Percentiles rank a stretch among this genome's conserved stretches.
Conservation (phyloP, 768 basidiomycete species). For the Boletus coccyginus region DNA sequence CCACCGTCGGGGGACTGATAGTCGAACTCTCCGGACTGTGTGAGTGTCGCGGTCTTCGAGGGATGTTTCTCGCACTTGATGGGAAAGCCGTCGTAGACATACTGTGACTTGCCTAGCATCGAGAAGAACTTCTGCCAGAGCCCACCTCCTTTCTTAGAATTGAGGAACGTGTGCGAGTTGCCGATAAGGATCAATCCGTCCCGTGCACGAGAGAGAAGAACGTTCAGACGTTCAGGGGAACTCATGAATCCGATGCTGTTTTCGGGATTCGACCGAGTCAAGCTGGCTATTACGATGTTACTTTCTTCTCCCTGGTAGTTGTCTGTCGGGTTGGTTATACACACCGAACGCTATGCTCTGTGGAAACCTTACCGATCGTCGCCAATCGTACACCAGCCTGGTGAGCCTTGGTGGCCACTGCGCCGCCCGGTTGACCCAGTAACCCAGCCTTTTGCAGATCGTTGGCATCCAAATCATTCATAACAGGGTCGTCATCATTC, state of each 20-base stretch:
- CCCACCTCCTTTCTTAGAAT: constrained; percentile 49
- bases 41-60: constrained; percentile 35
- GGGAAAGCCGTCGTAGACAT: constrained; percentile 63
- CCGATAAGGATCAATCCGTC: constrained; percentile 66
- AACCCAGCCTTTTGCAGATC: constrained; percentile 62
- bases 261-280: constrained; percentile 58
- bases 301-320: constrained; percentile 80
- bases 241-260: constrained; percentile 70
- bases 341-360: neutral
- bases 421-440: constrained; percentile 32
- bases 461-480: constrained; percentile 60
- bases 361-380: constrained; percentile 53
- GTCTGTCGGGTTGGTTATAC: constrained; percentile 37
- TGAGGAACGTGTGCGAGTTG: constrained; percentile 58
- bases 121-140: constrained; percentile 53
- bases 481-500: constrained; percentile 50
- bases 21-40: constrained; percentile 48
- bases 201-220: constrained; percentile 69
- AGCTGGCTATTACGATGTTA: constrained; percentile 59
- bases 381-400: constrained; percentile 48
- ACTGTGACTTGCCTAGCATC: constrained; percentile 37
- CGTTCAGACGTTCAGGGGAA: constrained; percentile 67
- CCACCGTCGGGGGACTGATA: constrained; percentile 59
- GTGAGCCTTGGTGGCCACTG: constrained; percentile 41
- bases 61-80: constrained; percentile 57